Base-by-base conservation (phyloP, 257 asterid genomes). In the Solanum chiquidenum region DNA sequence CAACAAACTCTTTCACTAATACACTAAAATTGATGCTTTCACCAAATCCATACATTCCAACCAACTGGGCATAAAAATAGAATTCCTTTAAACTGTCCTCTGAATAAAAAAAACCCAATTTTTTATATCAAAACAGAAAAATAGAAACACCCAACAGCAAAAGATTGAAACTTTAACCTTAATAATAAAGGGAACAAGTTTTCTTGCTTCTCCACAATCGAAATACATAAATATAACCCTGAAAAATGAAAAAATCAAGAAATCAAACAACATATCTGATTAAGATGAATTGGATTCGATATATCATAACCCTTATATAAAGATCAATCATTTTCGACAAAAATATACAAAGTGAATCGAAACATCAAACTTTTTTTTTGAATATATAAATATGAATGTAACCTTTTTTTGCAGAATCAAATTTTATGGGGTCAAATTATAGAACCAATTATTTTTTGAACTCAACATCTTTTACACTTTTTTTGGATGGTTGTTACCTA, bases 1-100 rank as follows among this genome's bases (percentile, higher is more conserved):
- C 85, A 79, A 64, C 7, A 31, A 75, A 74, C 58, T 44, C 25
- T 52, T 87, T 87, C 88, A 90, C 74, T 60, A 35, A 68, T 86
- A 66, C 75, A 66, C 34, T 27, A 66, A 25, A 11, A 69, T 69
- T 68, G 29, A 40, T 76, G 25, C 16, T 69, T 79, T 46, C 64
- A 27, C 66, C 68, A 79, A 79, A 44, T 79, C 27, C 62, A 44
- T 46, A 46, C 3, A 79, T 64, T n/a, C 8, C 72, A 64, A 64
- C 1, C 72, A 64, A 64, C 83, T 75, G 55, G 55, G 55, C 55
- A 37, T 6, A 69, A 5, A 75, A 37, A 75, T 34, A 75, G 33
- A 0, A 37, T 37, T 75, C 33, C 83, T 21, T 75, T 75, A n/a
- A 0, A 76, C 83, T 76, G 0, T 13, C 12, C 18, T 38, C 83